These are phyloP conservation scores for Cystofilobasidium capitatum DNA, from an alignment of 768 basidiomycete genomes.

Conservation along the genomic window DNA sequence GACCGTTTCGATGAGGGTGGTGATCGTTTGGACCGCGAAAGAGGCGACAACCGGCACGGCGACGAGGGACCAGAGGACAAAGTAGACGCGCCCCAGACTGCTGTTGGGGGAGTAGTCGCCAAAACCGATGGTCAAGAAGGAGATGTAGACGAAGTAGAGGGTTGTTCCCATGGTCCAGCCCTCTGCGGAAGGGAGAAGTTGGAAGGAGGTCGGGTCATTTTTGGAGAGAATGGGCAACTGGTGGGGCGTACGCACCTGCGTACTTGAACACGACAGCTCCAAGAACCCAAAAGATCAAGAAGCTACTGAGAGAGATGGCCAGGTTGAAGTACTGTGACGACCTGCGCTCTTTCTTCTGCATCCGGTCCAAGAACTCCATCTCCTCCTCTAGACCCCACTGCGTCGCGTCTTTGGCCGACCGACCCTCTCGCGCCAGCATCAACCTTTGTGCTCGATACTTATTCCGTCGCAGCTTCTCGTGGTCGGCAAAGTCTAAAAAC, in stretches of 20 bases:
- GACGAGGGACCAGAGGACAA: conserved; percentile 37
- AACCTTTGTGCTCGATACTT: conserved; percentile 7
- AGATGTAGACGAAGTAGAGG: not conserved
- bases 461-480: not conserved
- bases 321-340: conserved; percentile 13
- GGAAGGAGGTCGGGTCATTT: too few relatives aligned
- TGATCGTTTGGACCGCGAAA: conserved; percentile 35
- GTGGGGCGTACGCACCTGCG: too few relatives aligned
- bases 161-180: not conserved
- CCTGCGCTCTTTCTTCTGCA: conserved; percentile 8
- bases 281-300: conserved; percentile 5
- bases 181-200: too few relatives aligned
- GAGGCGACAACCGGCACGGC: conserved; percentile 40
- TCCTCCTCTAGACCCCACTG: conserved; percentile 14
- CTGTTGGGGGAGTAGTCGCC: conserved; percentile 4
- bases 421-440: conserved; percentile 1
- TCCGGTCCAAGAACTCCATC: not conserved
- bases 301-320: not conserved
- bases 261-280: conserved; percentile 8
- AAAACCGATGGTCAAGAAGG: conserved; percentile 18
- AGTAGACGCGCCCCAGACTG: conserved; percentile 36
- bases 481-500: too few relatives aligned
- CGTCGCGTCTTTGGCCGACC: not conserved
- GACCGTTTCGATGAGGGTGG: too few relatives aligned
- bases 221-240: too few relatives aligned